Evolutionary conservation across 352 stramenopile genomes (phyloP), one percentile per base, ranked within the genome.

Genomic region (Pythium phragmiticola): DNA sequence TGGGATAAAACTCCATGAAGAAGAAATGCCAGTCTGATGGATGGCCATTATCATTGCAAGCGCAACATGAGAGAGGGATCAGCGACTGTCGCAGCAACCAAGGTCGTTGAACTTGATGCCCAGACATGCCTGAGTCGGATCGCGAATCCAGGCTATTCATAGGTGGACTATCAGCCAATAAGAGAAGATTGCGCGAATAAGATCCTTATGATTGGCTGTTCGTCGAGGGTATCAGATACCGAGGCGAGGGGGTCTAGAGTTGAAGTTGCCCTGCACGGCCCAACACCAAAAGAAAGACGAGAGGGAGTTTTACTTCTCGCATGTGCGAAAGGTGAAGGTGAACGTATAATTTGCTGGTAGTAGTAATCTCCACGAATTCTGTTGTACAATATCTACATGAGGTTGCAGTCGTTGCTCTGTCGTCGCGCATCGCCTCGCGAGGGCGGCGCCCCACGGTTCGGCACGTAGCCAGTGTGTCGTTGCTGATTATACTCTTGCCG

Each of bases 401-500:
- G 34, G 8, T 26, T 72, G 60, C 80, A 89, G 46, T 92, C 80
- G 41, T 53, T 73, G 58, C 19, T 52, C 43, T 72, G 48, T 58
- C 70, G 43, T 9, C 61, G 55, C 55, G 45, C 37, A 23, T 53
- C 37, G 23, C 37, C 23, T 1, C 54, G 19, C 9, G 60, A 28
- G 6, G 57, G 65, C 13, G 64, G 12, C 2, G 57, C 64, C 12
- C 51, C 43, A 16, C 58, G 65, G 42, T 71, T 71, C 4, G 65
- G 58, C n/a, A 49, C 46, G 65, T 72, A 67, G 1, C 63, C 59
- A 8, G 62, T 42, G 26, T 77, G 70, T 2, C 69, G 75, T 2
- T 69, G 73, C 41, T 89, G 75, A 47, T 90, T 89, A 49, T 87
- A 92, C 23, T 70, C 48, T 33, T 55, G 56, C 4, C 50, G 56